These are phyloP conservation scores for Diutina sp. DNA, from an alignment of 1,139 yeast species.

Conservation along the genomic window DNA sequence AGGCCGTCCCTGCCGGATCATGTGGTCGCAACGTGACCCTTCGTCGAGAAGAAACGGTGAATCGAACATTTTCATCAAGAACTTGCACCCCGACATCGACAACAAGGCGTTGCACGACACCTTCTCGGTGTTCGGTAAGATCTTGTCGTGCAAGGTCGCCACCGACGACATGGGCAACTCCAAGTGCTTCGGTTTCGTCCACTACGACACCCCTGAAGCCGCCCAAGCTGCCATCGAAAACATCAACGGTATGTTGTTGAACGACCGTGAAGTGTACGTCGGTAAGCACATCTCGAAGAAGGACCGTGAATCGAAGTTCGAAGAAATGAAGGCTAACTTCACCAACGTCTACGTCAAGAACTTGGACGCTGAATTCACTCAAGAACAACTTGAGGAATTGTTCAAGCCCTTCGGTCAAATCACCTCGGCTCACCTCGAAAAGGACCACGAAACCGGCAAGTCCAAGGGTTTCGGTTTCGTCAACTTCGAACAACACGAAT, in stretches of 20 bases:
- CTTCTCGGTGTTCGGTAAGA: constrained; percentile 92
- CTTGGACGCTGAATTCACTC: constrained; percentile 59
- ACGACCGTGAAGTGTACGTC: constrained; percentile 92
- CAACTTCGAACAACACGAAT: constrained; percentile 77
- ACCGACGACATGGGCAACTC: constrained; percentile 87
- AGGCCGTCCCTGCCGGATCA: constrained; percentile 97
- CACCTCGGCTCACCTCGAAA: constrained; percentile 76
- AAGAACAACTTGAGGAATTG: constrained; percentile 61
- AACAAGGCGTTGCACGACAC: constrained; percentile 98
- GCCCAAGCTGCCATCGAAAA: constrained; percentile 94
- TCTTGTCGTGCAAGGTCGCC: constrained; percentile 95
- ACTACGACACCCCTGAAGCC: constrained; percentile 86
- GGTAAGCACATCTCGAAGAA: constrained; percentile 89
- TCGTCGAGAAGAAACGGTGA: constrained; percentile 91
- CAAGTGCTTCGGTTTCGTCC: constrained; percentile 96
- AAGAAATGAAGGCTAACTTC: constrained; percentile 84
- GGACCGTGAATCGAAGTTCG: constrained; percentile 92
- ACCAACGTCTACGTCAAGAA: constrained; percentile 94
- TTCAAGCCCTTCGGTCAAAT: constrained; percentile 68
- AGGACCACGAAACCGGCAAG: constrained; percentile 68
- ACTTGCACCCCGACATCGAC: constrained; percentile 96
- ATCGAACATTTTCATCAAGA: constrained; percentile 96
- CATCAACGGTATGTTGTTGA: constrained; percentile 96
- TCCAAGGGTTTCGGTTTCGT: constrained; percentile 95
- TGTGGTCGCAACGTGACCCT: constrained; percentile 99